Base-by-base conservation (phyloP, 768 basidiomycete species). In the Jaapia argillacea region DNA sequence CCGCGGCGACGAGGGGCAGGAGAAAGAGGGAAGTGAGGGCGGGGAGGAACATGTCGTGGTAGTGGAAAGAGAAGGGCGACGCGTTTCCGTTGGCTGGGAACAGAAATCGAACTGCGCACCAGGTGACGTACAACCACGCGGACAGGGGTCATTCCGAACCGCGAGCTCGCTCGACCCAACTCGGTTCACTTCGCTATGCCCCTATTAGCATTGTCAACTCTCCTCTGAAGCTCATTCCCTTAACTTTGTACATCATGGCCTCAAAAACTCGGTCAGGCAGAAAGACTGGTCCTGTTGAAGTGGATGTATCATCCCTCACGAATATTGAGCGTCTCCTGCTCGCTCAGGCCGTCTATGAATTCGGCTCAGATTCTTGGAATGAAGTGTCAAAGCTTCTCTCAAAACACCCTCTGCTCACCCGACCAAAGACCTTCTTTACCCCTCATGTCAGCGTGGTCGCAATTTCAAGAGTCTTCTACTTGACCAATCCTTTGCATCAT, bases 321-420 rank as follows among this genome's bases (percentile, higher is more conserved):
- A 70, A 62, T 40, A 58, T 85, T 42, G 89, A 93, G 63, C 70
- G 76, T 45, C 80, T 96, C 40, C 63, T 96, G 23, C 72, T 94
- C 40, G 78, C 90, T 2, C 92, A 96, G 62, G 81, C 88, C 0
- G 81, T 88, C 35, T 86, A 86, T 61, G 86, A 92, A 56, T 69
- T 81, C 44, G 90, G 91, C 12, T 67, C 77, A 26, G 63, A 71
- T 37, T 70, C 71, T 3, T 92, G 91, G 91, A 54, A 69, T 26
- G 59, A 69, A 4, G 76, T 93, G 6, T 71, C 84, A 18, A 71
- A 72, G 35, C 50, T 85, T 5, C 71, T 94, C 16, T 66, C 73
- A 14, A 75, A 74, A 22, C 88, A 93, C 52, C 80, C 89, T 12
- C 67, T 88, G 6, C 64, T 85, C 36, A 61, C 65, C 2, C 74